These are phyloP conservation scores for Fusarium citri DNA, from an alignment of 2,329 filamentous ascomycete genomes.

Conservation along the genomic window DNA sequence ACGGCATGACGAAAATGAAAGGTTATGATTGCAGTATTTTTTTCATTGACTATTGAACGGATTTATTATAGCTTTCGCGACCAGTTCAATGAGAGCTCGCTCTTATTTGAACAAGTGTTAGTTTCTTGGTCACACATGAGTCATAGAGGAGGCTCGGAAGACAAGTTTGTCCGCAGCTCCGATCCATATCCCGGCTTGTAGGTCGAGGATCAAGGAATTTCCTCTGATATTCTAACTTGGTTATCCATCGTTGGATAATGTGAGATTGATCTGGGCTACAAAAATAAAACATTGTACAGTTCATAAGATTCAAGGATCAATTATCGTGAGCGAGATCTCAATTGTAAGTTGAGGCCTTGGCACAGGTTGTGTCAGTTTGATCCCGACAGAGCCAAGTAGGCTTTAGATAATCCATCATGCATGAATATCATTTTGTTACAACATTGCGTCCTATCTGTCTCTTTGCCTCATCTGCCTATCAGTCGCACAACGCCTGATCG, in stretches of 20 bases:
- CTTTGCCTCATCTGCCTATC: background rate
- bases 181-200: background rate
- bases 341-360: background rate
- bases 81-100: background rate
- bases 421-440: background rate
- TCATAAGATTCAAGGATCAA: background rate
- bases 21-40: too few relatives aligned
- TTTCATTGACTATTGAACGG: background rate
- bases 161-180: constrained; percentile 7
- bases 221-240: background rate
- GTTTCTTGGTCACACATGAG: background rate
- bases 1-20: constrained; percentile 3
- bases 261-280: background rate
- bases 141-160: constrained; percentile 7
- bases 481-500: background rate
- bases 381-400: background rate
- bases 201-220: background rate
- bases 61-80: background rate
- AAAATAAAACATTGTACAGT: background rate
- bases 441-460: background rate
- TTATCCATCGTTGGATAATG: background rate
- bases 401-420: background rate
- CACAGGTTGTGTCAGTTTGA: background rate
- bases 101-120: background rate
- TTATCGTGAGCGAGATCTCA: background rate